These are phyloP conservation scores for Tillandsia leiboldiana DNA, from an alignment of 176 grass and related monocot species.

Conservation along the genomic window DNA sequence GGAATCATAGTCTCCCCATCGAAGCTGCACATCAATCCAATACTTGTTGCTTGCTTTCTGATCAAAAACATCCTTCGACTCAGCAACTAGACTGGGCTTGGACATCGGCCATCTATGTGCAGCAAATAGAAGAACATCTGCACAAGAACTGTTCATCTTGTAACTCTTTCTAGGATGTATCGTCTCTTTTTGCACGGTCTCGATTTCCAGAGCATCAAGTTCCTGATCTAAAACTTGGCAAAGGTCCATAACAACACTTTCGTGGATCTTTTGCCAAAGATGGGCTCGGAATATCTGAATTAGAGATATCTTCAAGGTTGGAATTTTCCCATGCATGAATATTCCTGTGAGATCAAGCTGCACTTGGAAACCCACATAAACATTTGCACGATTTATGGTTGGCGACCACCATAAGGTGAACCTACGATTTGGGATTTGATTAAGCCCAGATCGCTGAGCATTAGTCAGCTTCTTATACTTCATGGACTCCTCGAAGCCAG, in stretches of 20 bases:
- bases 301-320: constrained; percentile 88
- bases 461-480: constrained; percentile 98
- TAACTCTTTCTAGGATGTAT: constrained; percentile 99
- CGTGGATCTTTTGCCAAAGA: constrained; percentile 99
- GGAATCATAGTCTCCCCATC: constrained; percentile 97
- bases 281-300: constrained; percentile 99
- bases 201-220: constrained; percentile 92
- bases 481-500: constrained; percentile 98
- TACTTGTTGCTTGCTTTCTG: constrained; percentile 99
- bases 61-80: constrained; percentile 95
- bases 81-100: constrained; percentile 90
- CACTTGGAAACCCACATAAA: constrained; percentile 92
- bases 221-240: constrained; percentile 99
- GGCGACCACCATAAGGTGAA: constrained; percentile 98
- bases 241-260: constrained; percentile 99
- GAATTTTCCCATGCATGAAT: constrained; percentile 99
- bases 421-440: constrained; percentile 95
- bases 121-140: constrained; percentile 94
- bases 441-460: constrained; percentile 88
- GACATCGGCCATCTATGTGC: constrained; percentile 98
- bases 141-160: constrained; percentile 99
- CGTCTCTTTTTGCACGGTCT: constrained; percentile 98
- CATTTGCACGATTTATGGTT: constrained; percentile 88
- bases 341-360: constrained; percentile 77
- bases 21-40: constrained; percentile 93